phyloP scores from a whole-genome alignment of 208 protist species.

The Leishmania braziliensis region DNA sequence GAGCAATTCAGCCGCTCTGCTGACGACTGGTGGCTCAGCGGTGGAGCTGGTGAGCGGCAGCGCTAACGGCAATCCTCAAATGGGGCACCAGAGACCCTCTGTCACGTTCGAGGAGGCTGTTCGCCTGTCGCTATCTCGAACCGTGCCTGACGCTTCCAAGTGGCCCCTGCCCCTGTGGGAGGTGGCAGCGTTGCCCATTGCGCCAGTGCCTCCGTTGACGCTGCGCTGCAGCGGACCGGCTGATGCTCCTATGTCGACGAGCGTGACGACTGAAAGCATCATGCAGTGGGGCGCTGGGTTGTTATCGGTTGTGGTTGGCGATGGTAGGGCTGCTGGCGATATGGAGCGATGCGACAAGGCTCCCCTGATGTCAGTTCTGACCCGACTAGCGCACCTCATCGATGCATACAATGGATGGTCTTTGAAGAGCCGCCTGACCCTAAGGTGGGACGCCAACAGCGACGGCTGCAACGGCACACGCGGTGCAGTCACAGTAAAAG shows the following conservation, averaged over 20 bases:
- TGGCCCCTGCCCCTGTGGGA: conserved; percentile 30
- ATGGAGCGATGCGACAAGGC: neutral
- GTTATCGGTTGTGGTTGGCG: neutral
- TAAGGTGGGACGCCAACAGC: neutral
- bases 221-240: neutral
- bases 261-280: neutral
- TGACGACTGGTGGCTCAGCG: neutral
- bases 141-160: neutral
- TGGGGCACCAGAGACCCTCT: neutral
- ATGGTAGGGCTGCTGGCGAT: neutral
- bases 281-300: neutral
- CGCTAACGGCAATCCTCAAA: neutral
- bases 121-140: neutral
- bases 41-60: neutral
- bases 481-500: neutral
- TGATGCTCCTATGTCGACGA: neutral
- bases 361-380: conserved; percentile 3
- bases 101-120: neutral
- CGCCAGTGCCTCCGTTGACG: conserved; percentile 17
- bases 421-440: neutral
- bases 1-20: neutral
- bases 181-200: conserved; percentile 18
- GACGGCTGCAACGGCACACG: neutral
- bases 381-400: conserved; percentile 13
- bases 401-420: conserved; percentile 14